Percentiles rank a stretch among this genome's conserved stretches.
Evolutionary conservation across 2,329 filamentous ascomycete genomes (phyloP).

Genomic region (Monosporascus cannonballus): DNA sequence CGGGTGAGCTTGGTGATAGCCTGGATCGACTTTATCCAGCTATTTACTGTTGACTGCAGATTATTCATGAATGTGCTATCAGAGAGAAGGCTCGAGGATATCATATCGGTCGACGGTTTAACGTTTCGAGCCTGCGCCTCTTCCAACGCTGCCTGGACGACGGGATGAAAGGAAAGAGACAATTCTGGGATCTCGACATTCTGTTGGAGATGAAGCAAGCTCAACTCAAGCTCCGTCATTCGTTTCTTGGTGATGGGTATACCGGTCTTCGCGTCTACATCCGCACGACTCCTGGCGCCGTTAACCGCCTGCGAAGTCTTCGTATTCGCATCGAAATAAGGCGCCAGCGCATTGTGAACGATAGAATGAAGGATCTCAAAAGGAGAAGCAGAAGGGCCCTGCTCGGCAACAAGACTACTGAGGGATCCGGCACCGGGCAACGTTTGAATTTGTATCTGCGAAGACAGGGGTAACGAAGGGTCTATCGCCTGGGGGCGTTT

Average conservation of each 20-base stretch:
- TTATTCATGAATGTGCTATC: conserved; percentile 92
- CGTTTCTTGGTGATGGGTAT: conserved; percentile 97
- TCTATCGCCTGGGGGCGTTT: conserved; percentile 89
- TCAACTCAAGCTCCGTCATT: conserved; percentile 88
- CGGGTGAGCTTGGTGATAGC: conserved; percentile 90
- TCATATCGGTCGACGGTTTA: conserved; percentile 71
- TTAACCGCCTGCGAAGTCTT: conserved; percentile 67
- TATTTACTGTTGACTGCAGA: conserved; percentile 87
- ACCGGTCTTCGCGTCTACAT: conserved; percentile 87
- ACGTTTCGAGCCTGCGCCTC: conserved; percentile 62
- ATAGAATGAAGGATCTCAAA: conserved; percentile 91
- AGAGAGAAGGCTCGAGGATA: conserved; percentile 68
- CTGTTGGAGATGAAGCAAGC: conserved; percentile 85
- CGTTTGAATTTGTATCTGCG: conserved; percentile 90
- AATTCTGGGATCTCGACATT: conserved; percentile 97
- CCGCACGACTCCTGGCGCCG: conserved; percentile 65
- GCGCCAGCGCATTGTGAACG: conserved; percentile 83
- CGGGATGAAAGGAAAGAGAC: conserved; percentile 77
- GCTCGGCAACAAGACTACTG: conserved; percentile 59
- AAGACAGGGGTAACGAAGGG: conserved; percentile 70
- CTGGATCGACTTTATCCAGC: conserved; percentile 98
- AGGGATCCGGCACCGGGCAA: conserved; percentile 74
- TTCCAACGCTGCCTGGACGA: conserved; percentile 80
- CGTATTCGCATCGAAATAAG: conserved; percentile 96
- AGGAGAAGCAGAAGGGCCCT: conserved; percentile 69